Evolutionary conservation across 2,329 filamentous ascomycete species (phyloP).

Genomic region (Verticillium nonalfalfae): DNA sequence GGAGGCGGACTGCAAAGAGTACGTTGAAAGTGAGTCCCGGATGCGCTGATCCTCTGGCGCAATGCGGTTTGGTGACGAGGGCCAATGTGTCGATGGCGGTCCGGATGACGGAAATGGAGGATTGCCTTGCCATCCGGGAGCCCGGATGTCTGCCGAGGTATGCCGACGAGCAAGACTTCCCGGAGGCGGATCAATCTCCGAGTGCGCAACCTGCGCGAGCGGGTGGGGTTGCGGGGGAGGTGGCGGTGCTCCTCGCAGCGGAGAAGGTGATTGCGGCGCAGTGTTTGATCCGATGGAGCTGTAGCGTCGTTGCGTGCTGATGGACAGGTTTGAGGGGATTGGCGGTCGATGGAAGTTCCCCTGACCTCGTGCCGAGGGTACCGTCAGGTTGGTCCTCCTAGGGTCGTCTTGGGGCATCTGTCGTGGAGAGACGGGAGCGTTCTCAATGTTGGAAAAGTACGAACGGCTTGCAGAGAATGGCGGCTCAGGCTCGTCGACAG

Average conservation of each 20-base stretch:
- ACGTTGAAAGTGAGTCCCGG: constrained; percentile 49
- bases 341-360: constrained; percentile 66
- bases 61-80: constrained; percentile 45
- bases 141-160: constrained; percentile 91
- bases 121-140: constrained; percentile 66
- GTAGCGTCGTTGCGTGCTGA: constrained; percentile 72
- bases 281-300: constrained; percentile 74
- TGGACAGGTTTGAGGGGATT: constrained; percentile 76
- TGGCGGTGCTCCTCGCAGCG: constrained; percentile 60
- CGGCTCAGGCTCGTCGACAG: constrained; percentile 59
- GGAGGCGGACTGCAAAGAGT: constrained; percentile 40
- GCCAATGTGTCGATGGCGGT: constrained; percentile 43
- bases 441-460: constrained; percentile 63
- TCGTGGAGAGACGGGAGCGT: constrained; percentile 78
- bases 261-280: constrained; percentile 64
- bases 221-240: constrained; percentile 64
- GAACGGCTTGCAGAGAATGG: constrained; percentile 57
- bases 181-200: constrained; percentile 47
- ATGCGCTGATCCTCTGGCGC: constrained; percentile 47
- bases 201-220: constrained; percentile 39
- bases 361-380: constrained; percentile 50
- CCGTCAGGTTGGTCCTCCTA: constrained; percentile 62
- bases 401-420: constrained; percentile 82
- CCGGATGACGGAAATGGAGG: constrained; percentile 52
- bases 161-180: constrained; percentile 75